Conservation (phyloP, 2,329 filamentous ascomycete genomes). For the Emergomyces orientalis region DNA sequence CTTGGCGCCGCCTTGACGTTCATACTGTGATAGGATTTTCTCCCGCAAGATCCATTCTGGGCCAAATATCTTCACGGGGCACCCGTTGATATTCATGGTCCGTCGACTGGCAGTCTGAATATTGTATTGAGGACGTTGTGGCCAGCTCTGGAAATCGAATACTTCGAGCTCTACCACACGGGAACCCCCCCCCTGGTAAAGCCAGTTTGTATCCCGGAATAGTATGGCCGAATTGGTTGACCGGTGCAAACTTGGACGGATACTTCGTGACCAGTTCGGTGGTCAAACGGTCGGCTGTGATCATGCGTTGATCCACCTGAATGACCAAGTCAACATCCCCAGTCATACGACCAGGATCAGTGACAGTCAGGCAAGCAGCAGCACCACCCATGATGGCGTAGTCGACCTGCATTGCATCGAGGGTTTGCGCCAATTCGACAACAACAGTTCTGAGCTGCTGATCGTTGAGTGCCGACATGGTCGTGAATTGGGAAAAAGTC, state of each 20-base stretch:
- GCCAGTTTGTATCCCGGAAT: slow-evolving; percentile 12
- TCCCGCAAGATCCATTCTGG: slow-evolving; percentile 18
- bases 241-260: slow-evolving; percentile 8
- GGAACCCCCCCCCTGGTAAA: slow-evolving; percentile 2
- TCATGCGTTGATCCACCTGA: slow-evolving; percentile 14
- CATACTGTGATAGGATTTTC: slow-evolving; percentile 18
- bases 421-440: slow-evolving; percentile 8
- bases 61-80: slow-evolving; percentile 14
- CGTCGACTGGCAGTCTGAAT: slow-evolving; percentile 10
- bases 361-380: slow-evolving; percentile 8
- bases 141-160: slow-evolving; percentile 15
- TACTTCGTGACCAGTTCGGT: slow-evolving; percentile 9
- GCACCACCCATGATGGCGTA: slow-evolving; percentile 15
- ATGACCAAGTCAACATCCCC: slow-evolving; percentile 14
- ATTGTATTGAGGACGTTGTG: slow-evolving; percentile 17
- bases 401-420: slow-evolving; percentile 12
- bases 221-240: slow-evolving; percentile 12
- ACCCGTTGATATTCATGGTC: slow-evolving; percentile 12
- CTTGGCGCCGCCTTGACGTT: slow-evolving; percentile 15
- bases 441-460: slow-evolving; percentile 6
- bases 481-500: no score
- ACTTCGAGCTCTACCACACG: slow-evolving; percentile 12
- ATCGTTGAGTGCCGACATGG: no score
- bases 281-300: slow-evolving; percentile 13
- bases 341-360: slow-evolving; percentile 3